Evolutionary conservation across 768 basidiomycete genomes (phyloP).

Genomic region (Boletus insuetus): DNA sequence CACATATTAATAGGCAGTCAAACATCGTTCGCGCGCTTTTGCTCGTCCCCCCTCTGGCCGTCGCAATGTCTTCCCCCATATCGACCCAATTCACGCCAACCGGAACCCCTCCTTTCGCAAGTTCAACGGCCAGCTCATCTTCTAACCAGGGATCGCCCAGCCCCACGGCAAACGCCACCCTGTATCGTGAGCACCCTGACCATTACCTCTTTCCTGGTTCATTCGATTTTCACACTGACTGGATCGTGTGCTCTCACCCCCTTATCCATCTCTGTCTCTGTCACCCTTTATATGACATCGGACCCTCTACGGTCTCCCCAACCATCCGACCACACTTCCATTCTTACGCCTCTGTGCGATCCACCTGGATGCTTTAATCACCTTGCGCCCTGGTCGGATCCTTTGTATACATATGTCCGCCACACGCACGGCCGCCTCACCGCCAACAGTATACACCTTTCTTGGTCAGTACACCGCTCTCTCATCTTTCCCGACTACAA

Average conservation of each 20-base stretch:
- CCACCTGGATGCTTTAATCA: constrained; percentile 1
- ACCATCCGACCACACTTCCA: neutral
- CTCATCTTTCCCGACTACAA: neutral
- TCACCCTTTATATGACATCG: neutral
- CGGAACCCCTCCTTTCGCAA: neutral
- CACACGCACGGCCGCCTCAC: neutral
- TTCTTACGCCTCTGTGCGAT: constrained; percentile 3
- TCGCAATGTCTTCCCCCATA: constrained; percentile 10
- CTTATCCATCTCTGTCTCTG: neutral
- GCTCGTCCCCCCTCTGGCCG: neutral
- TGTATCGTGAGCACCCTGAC: constrained; percentile 26
- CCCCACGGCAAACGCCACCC: constrained; percentile 21
- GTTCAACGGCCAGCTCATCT: neutral
- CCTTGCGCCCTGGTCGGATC: neutral
- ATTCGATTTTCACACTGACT: constrained; percentile 19
- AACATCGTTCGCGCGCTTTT: neutral
- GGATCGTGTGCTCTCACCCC: constrained; percentile 7
- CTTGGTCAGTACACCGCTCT: constrained; percentile 22
- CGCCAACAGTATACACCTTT: constrained; percentile 31
- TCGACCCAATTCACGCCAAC: neutral
- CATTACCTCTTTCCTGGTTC: neutral
- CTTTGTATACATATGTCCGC: neutral
- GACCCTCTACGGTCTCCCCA: neutral
- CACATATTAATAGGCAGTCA: constrained; percentile 19
- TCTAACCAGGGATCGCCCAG: neutral